Conservation (phyloP, 768 basidiomycete species). For the Podaxis mareebaensis region DNA sequence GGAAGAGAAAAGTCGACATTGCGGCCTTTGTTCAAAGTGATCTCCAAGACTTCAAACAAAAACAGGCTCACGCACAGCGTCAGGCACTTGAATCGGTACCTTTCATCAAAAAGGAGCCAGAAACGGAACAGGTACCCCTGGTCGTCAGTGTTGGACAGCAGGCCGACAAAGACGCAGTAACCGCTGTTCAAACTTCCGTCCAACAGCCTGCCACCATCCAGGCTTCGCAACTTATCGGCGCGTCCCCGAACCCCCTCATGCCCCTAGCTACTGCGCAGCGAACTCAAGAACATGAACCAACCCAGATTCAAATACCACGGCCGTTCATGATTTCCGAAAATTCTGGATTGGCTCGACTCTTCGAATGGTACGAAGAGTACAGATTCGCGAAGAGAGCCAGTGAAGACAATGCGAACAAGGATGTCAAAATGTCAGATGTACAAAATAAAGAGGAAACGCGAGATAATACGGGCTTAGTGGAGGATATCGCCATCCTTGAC, state of each 20-base stretch:
- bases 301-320: neutral
- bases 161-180: neutral
- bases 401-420: neutral
- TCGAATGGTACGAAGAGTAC: conserved; percentile 13
- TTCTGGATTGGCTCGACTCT: conserved; percentile 8
- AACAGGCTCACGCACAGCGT: conserved; percentile 18
- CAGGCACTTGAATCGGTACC: neutral
- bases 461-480: neutral
- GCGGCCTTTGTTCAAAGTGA: conserved; percentile 30
- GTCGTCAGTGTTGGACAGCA: neutral
- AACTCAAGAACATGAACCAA: neutral
- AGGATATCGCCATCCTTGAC: neutral
- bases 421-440: neutral
- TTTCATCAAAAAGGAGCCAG: conserved; percentile 10
- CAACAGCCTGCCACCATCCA: neutral
- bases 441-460: neutral
- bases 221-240: neutral
- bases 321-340: conserved; percentile 2
- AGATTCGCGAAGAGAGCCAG: neutral
- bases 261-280: neutral
- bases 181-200: neutral
- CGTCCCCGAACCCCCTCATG: neutral
- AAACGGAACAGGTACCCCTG: neutral
- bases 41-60: conserved; percentile 26
- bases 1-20: conserved; percentile 29